A percentile compares a stretch with the other conserved stretches of the same genome.
Conservation (phyloP, 2,329 filamentous ascomycete genomes). For the Fusarium anthophilum region DNA sequence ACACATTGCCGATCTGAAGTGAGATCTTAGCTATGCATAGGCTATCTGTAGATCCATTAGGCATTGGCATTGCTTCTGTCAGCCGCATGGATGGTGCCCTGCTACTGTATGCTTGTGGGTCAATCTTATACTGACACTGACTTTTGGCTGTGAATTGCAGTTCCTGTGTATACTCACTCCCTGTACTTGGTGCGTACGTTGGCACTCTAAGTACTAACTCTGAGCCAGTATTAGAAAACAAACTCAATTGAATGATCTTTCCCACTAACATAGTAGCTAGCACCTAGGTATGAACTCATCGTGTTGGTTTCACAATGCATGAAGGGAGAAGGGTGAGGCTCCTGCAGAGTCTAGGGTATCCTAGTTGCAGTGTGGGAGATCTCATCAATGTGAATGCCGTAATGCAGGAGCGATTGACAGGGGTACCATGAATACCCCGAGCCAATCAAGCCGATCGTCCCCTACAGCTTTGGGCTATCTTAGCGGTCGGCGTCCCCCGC, state of each 20-base stretch:
- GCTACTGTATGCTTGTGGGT: too few relatives aligned
- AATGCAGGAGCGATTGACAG: constrained; percentile 23
- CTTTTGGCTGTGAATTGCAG: background rate
- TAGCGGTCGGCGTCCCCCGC: constrained; percentile 38
- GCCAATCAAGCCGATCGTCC: constrained; percentile 23
- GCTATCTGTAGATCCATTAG: background rate
- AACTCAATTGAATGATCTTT: background rate
- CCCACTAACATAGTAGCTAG: too few relatives aligned
- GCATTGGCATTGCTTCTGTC: background rate
- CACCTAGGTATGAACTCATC: too few relatives aligned
- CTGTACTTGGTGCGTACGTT: background rate
- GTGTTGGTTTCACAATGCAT: background rate
- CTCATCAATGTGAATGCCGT: constrained; percentile 2
- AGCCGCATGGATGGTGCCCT: background rate
- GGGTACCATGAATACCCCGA: constrained; percentile 3
- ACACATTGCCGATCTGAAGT: background rate
- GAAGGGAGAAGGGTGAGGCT: background rate
- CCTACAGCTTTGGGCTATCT: constrained; percentile 33
- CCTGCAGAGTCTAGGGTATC: constrained; percentile 20
- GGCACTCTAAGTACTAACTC: background rate
- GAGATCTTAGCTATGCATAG: background rate
- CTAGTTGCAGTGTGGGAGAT: background rate
- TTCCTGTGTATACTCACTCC: background rate
- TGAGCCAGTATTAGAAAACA: background rate
- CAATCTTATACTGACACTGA: too few relatives aligned